phyloP scores from a whole-genome alignment of 2,329 filamentous ascomycete genomes.

The Fusarium marasasianum region DNA sequence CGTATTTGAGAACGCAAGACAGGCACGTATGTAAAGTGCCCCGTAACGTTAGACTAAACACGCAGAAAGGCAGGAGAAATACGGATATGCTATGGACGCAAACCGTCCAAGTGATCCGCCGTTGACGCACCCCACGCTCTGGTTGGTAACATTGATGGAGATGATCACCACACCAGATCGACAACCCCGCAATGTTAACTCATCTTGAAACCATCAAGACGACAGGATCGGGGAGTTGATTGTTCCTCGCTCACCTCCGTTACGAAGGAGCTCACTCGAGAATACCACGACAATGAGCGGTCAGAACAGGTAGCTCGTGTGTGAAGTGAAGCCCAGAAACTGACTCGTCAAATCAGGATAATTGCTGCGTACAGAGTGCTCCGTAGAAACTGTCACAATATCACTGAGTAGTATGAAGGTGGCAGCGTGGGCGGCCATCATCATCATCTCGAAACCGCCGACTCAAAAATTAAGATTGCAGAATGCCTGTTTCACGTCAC shows the following conservation, averaged over 20 bases:
- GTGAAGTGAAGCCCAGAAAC: background rate
- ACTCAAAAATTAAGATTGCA: background rate
- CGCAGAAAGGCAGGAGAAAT: background rate
- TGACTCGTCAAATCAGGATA: constrained; percentile 6
- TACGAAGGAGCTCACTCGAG: background rate
- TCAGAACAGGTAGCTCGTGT: background rate
- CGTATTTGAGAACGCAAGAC: background rate
- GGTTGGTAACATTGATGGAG: constrained; percentile 31
- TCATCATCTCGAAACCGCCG: background rate
- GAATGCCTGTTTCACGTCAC: background rate
- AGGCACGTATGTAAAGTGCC: background rate
- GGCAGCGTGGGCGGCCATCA: background rate
- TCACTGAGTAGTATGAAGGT: background rate
- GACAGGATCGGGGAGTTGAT: background rate
- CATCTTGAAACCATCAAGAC: background rate
- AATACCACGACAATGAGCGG: background rate
- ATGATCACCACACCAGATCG: constrained; percentile 38
- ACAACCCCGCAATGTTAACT: constrained; percentile 37
- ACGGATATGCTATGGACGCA: background rate
- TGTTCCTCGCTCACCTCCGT: background rate
- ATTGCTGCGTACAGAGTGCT: background rate
- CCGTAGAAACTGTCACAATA: background rate
- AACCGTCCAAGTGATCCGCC: constrained; percentile 16
- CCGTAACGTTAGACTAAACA: background rate
- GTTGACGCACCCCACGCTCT: constrained; percentile 35